These are phyloP conservation scores for Neofusicoccum umdonicola DNA, from an alignment of 2,329 filamentous ascomycete genomes.

Conservation along the genomic window DNA sequence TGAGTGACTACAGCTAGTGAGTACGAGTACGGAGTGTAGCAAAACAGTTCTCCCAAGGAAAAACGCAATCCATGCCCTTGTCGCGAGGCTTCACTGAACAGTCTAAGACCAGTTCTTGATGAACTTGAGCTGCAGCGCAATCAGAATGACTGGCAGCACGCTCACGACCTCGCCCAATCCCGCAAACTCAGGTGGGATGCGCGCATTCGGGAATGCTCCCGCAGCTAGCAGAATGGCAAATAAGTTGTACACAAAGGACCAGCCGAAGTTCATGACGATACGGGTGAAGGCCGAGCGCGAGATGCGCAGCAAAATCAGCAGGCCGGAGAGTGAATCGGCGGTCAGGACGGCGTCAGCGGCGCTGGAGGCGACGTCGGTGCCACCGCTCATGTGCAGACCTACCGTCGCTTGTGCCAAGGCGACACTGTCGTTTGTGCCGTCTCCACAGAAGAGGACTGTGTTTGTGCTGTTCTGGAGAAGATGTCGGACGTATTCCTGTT, in stretches of 20 bases:
- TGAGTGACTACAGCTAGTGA: no score
- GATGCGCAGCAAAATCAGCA: slow-evolving; percentile 59
- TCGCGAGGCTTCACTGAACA: no score
- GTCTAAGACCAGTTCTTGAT: neutral
- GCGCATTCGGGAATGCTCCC: slow-evolving; percentile 59
- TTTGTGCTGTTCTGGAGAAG: slow-evolving; percentile 20
- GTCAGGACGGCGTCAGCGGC: slow-evolving; percentile 55
- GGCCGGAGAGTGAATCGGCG: neutral
- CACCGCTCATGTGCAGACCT: slow-evolving; percentile 61
- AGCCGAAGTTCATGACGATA: slow-evolving; percentile 64
- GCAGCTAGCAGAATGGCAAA: slow-evolving; percentile 65
- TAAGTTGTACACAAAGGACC: slow-evolving; percentile 69
- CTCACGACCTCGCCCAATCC: slow-evolving; percentile 73
- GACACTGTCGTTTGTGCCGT: slow-evolving; percentile 76
- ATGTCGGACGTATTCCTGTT: slow-evolving; percentile 50
- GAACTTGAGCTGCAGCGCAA: slow-evolving; percentile 51
- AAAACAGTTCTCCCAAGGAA: no score
- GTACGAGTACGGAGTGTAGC: no score
- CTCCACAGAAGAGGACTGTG: slow-evolving; percentile 59
- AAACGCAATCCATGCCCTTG: no score
- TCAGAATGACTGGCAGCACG: slow-evolving; percentile 65
- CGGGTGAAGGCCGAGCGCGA: slow-evolving; percentile 39
- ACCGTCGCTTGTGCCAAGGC: slow-evolving; percentile 70
- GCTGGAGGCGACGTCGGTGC: slow-evolving; percentile 62
- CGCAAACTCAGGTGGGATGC: slow-evolving; percentile 63